A percentile compares a stretch with the other conserved stretches of the same genome.
Evolutionary conservation across 805 yeast species (phyloP).

Genomic region (Yarrowia alimentaria): DNA sequence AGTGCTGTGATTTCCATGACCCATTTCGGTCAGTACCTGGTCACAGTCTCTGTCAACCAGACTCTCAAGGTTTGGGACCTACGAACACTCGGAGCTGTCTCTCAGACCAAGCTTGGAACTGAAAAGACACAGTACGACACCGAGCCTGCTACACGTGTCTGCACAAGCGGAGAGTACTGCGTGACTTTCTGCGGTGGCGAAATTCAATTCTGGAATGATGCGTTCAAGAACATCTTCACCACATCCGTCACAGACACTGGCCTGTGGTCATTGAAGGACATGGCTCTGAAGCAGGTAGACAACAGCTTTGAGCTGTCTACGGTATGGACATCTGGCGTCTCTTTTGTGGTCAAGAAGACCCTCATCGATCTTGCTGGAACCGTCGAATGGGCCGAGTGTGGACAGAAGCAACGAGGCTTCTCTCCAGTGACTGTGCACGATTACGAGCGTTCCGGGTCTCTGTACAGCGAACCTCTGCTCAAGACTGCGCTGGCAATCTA

Average conservation of each 20-base stretch:
- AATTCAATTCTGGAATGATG: conserved; percentile 51
- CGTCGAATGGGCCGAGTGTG: conserved; percentile 5
- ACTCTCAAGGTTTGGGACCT: conserved; percentile 22
- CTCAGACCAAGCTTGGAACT: background rate
- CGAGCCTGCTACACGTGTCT: conserved; percentile 12
- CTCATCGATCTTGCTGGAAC: background rate
- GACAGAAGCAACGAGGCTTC: background rate
- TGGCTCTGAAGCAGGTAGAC: background rate
- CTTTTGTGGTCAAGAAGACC: conserved; percentile 2
- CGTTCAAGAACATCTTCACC: conserved; percentile 40
- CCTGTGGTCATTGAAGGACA: conserved; percentile 17
- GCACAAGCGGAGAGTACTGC: background rate
- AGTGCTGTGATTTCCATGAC: conserved; percentile 14
- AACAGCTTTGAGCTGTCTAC: background rate
- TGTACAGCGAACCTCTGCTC: conserved; percentile 13
- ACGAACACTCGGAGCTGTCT: background rate
- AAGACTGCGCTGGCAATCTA: conserved; percentile 19
- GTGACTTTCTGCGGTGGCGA: conserved; percentile 33
- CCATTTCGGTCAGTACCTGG: background rate
- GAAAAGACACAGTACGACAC: conserved; percentile 23
- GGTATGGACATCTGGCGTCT: conserved; percentile 19
- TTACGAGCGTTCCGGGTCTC: conserved; percentile 9
- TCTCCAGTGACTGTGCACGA: conserved; percentile 18
- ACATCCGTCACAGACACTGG: background rate
- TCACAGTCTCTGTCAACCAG: conserved; percentile 26